Conservation (phyloP, 1,284 basidiomycete species). For the Ustilago trichophora region DNA sequence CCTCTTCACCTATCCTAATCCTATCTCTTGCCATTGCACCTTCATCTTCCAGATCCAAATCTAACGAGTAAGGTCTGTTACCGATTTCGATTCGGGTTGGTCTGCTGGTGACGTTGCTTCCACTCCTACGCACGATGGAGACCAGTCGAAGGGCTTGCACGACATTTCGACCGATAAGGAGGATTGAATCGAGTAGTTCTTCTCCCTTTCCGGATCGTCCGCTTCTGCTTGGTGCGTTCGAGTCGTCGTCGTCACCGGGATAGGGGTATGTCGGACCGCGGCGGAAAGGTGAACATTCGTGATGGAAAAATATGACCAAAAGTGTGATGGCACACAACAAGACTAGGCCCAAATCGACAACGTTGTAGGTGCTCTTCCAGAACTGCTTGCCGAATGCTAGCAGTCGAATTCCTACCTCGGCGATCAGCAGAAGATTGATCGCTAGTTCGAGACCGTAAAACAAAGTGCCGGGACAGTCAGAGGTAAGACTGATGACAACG, state of each 20-base stretch:
- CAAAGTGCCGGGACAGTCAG: conserved; percentile 58
- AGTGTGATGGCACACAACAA: conserved; percentile 61
- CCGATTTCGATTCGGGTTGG: conserved; percentile 60
- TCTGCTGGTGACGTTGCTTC: conserved; percentile 53
- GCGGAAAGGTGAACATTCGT: conserved; percentile 62
- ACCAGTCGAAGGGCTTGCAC: conserved; percentile 61
- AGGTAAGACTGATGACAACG: conserved; percentile 55
- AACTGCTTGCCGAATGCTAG: conserved; percentile 64
- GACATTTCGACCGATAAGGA: conserved; percentile 62
- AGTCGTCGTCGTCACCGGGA: not conserved
- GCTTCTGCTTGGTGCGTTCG: too few relatives aligned
- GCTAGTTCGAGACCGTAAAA: conserved; percentile 62
- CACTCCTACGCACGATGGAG: conserved; percentile 58
- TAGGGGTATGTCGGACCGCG: conserved; percentile 24
- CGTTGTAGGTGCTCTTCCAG: conserved; percentile 65
- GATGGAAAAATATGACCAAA: conserved; percentile 60
- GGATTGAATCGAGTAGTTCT: conserved; percentile 62
- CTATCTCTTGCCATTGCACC: conserved; percentile 59
- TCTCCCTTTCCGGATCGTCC: conserved; percentile 55
- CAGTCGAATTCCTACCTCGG: conserved; percentile 60
- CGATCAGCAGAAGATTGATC: conserved; percentile 62
- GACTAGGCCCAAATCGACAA: conserved; percentile 61
- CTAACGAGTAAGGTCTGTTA: conserved; percentile 55
- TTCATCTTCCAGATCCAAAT: conserved; percentile 64
- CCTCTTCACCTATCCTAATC: conserved; percentile 61